Evolutionary conservation across 1,284 basidiomycete species (phyloP), one percentile per base, ranked within the genome.

Genomic region (Sporisorium sorghi): DNA sequence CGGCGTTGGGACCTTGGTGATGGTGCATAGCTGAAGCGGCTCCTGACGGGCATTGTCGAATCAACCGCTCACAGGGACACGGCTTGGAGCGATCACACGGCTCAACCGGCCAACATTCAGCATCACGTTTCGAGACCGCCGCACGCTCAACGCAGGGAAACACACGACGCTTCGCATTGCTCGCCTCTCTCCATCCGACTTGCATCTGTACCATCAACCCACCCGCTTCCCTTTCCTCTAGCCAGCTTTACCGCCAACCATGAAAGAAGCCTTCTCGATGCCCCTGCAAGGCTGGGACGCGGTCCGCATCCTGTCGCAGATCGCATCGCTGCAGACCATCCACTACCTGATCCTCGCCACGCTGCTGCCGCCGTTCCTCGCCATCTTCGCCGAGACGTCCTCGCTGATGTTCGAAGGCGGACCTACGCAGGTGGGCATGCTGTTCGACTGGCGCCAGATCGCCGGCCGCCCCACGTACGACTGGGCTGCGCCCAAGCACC

Each of bases 401-500:
- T 89, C 91, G 10, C 87, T 98, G 14, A 87, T 88, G 21, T 93
- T 94, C 83, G 93, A 94, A 83, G 95, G 93, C 30, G 93, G 93
- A 11, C 88, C 92, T 2, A 87, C 91, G 9, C 93, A 90, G 82
- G 90, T 95, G 48, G 92, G 91, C 88, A 93, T 94, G 91, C 87
- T 98, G 30, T 92, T 99, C 89, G 95, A 99, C 86, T 99, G 96
- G 96, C 88, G 93, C 49, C 93, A 97, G 85, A 91, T 99, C 88
- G 92, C 88, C 88, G 62, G 53, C 6, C 24, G 23, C 14, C 68
- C 62, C 0, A 71, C 62, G 17, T 71, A 58, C 44, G 62, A 71
- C 30, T 71, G 68, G 68, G 26, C 28, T 15, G 39, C 32, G 0
- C 53, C 52, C 5, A 35, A 42, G 10, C 10, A 17, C 14, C 17